These are phyloP conservation scores for Leishmania tarentolae DNA, from an alignment of 208 protist species.

Conservation along the genomic window DNA sequence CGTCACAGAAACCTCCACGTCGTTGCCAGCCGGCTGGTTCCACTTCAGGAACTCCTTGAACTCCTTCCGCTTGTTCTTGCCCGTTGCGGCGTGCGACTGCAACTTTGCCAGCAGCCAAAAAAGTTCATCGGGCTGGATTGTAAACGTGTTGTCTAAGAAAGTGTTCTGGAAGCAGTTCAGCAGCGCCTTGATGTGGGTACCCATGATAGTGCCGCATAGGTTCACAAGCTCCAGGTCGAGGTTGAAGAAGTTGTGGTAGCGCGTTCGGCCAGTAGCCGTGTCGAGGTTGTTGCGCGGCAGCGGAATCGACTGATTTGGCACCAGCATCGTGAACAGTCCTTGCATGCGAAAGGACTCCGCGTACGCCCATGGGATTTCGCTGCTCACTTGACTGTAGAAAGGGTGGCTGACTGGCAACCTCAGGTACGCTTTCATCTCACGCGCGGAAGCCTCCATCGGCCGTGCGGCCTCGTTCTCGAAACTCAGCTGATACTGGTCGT, in stretches of 20 bases:
- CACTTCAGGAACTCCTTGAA: constrained; percentile 72
- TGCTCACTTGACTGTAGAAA: constrained; percentile 47
- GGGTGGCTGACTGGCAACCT: constrained; percentile 71
- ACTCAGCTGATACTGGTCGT: constrained; percentile 81
- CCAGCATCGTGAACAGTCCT: constrained; percentile 62
- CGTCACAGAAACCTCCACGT: constrained; percentile 63
- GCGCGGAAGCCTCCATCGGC: constrained; percentile 56
- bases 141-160: constrained; percentile 65
- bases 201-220: constrained; percentile 61
- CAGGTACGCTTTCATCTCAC: constrained; percentile 58
- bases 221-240: constrained; percentile 65
- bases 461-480: constrained; percentile 74
- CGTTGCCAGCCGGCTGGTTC: constrained; percentile 61
- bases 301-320: constrained; percentile 71
- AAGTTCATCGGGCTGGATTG: constrained; percentile 75
- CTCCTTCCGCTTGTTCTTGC: constrained; percentile 78
- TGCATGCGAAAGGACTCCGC: constrained; percentile 48
- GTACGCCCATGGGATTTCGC: constrained; percentile 49
- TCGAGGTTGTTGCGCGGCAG: constrained; percentile 53
- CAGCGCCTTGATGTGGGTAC: constrained; percentile 70
- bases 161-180: constrained; percentile 67
- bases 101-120: constrained; percentile 87
- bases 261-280: constrained; percentile 48
- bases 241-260: constrained; percentile 67
- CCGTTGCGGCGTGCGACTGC: constrained; percentile 66